Evolutionary conservation across 352 stramenopile species (phyloP).

Genomic region (Phytopythium cucurbitacearum): DNA sequence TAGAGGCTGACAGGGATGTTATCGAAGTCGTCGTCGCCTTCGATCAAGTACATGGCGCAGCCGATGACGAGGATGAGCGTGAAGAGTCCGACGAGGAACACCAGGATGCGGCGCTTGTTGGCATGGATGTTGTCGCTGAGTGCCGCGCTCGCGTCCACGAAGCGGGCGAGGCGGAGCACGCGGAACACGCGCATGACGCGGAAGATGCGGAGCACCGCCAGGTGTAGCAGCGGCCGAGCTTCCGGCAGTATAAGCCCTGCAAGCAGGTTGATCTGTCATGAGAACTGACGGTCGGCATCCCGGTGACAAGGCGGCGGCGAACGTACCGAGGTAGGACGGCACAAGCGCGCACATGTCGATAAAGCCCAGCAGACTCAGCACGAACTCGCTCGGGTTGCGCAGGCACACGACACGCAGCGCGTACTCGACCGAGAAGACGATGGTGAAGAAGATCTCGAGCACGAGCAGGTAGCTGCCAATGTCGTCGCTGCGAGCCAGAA

Average conservation of each 20-base stretch:
- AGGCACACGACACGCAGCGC: constrained; percentile 58
- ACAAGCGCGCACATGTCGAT: constrained; percentile 76
- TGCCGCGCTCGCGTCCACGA: constrained; percentile 64
- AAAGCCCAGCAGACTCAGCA: constrained; percentile 66
- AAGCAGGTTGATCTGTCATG: not conserved
- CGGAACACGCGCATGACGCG: constrained; percentile 80
- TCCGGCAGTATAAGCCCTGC: constrained; percentile 50
- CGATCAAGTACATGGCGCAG: constrained; percentile 81
- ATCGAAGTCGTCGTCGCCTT: constrained; percentile 70
- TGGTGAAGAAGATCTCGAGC: constrained; percentile 74
- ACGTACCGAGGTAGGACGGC: constrained; percentile 68
- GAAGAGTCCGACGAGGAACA: constrained; percentile 73
- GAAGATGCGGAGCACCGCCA: constrained; percentile 75
- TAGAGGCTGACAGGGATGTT: constrained; percentile 84
- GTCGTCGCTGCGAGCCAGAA: constrained; percentile 27
- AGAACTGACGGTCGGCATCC: constrained; percentile 1
- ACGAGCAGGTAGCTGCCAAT: constrained; percentile 61
- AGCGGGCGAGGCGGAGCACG: constrained; percentile 62
- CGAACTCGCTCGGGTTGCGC: constrained; percentile 51
- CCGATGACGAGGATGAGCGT: constrained; percentile 79
- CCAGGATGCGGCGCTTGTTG: constrained; percentile 72
- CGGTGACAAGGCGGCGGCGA: not conserved
- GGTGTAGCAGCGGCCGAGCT: constrained; percentile 59
- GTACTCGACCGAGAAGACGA: constrained; percentile 83
- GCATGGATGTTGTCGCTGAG: constrained; percentile 75